Conservation (phyloP, 2,329 filamentous ascomycete species). For the Talaromyces sp. region DNA sequence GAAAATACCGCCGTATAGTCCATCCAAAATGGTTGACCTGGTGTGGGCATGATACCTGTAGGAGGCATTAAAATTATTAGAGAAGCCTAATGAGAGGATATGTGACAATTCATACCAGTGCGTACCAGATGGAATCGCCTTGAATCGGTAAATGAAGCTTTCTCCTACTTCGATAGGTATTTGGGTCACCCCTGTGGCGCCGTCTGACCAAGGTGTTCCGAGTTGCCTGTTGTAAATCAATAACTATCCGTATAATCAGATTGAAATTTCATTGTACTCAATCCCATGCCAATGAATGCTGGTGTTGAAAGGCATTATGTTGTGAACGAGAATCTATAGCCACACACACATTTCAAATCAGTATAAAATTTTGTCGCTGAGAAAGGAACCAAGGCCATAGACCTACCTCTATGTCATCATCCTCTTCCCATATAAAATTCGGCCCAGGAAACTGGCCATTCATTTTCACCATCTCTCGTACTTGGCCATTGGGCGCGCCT, state of each 20-base stretch:
- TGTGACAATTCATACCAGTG: slow-evolving; percentile 46
- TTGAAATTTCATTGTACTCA: slow-evolving; percentile 17
- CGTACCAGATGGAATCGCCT: slow-evolving; percentile 51
- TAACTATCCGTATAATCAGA: not conserved
- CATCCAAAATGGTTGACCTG: slow-evolving; percentile 54
- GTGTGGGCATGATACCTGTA: slow-evolving; percentile 52
- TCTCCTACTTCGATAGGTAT: slow-evolving; percentile 47
- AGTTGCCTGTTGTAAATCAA: slow-evolving; percentile 33
- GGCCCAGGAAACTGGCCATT: slow-evolving; percentile 31
- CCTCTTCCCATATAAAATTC: slow-evolving; percentile 22
- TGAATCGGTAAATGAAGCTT: slow-evolving; percentile 51
- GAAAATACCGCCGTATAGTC: slow-evolving; percentile 53
- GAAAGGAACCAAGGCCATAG: not conserved
- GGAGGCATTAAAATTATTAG: not conserved
- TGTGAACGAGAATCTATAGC: slow-evolving; percentile 25
- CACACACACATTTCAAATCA: not conserved
- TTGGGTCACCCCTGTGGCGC: slow-evolving; percentile 55
- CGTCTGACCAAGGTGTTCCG: slow-evolving; percentile 56
- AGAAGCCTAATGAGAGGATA: too few relatives aligned
- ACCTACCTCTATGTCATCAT: slow-evolving; percentile 25
- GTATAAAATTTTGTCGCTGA: not conserved
- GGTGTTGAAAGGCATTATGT: slow-evolving; percentile 25
- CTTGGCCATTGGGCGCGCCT: slow-evolving; percentile 28
- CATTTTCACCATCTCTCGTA: slow-evolving; percentile 27
- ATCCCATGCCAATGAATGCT: slow-evolving; percentile 39